Evolutionary conservation across 2,329 filamentous ascomycete genomes (phyloP).

Genomic region (Seiridium unicorne): DNA sequence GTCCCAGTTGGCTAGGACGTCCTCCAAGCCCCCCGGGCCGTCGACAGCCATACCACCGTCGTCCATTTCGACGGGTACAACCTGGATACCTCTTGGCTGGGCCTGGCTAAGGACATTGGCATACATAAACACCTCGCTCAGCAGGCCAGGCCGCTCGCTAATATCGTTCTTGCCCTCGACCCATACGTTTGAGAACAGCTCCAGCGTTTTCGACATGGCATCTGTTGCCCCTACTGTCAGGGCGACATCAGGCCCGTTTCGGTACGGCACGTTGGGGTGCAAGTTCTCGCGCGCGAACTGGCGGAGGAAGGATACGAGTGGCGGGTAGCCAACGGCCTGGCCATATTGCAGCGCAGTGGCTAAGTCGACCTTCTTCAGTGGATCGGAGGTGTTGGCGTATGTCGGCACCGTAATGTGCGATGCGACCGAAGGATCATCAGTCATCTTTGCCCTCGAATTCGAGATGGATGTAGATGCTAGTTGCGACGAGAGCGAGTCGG

Average conservation of each 20-base stretch:
- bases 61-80: conserved; percentile 74
- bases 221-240: conserved; percentile 83
- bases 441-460: conserved; percentile 17
- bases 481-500: conserved; percentile 30
- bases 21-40: conserved; percentile 71
- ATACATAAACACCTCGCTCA: conserved; percentile 81
- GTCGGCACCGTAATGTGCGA: conserved; percentile 66
- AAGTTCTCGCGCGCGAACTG: conserved; percentile 75
- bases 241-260: conserved; percentile 71
- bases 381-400: conserved; percentile 49
- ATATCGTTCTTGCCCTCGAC: conserved; percentile 64
- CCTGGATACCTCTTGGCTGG: conserved; percentile 66
- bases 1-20: conserved; percentile 84
- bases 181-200: conserved; percentile 77
- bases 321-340: conserved; percentile 76
- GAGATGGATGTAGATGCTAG: conserved; percentile 32
- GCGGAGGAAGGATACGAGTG: conserved; percentile 73
- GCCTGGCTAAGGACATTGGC: conserved; percentile 71
- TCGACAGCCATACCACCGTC: conserved; percentile 73
- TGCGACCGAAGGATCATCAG: conserved; percentile 28
- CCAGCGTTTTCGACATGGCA: conserved; percentile 75
- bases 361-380: conserved; percentile 72
- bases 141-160: conserved; percentile 68
- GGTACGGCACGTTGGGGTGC: conserved; percentile 80
- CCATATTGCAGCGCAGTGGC: conserved; percentile 85